A percentile compares a stretch with the other conserved stretches of the same genome.
phyloP scores from a whole-genome alignment of 306 rosid species.

The Myrica gale region DNA sequence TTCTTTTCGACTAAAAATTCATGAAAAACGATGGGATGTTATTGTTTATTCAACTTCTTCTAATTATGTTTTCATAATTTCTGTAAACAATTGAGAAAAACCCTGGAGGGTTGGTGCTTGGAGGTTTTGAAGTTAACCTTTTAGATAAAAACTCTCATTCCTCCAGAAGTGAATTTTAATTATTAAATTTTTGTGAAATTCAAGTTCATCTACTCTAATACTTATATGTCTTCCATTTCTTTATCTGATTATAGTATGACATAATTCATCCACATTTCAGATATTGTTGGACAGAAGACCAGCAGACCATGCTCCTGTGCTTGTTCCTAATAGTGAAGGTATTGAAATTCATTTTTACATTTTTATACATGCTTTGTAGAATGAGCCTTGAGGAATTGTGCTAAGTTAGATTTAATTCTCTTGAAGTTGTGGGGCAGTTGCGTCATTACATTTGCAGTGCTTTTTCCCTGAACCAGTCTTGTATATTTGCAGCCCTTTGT shows the following conservation, averaged over 20 bases:
- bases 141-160: no score
- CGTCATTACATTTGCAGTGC: background rate
- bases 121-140: background rate
- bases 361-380: background rate
- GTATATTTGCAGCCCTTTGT: background rate
- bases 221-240: background rate
- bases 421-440: background rate
- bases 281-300: constrained; percentile 60
- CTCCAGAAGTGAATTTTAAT: background rate
- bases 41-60: background rate
- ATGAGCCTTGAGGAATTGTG: background rate
- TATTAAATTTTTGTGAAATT: background rate
- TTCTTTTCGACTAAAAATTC: background rate
- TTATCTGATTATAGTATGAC: constrained; percentile 18
- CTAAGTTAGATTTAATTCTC: background rate
- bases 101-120: background rate
- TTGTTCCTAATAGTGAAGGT: constrained; percentile 46
- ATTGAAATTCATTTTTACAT: background rate
- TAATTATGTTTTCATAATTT: background rate
- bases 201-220: background rate
- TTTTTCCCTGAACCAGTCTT: background rate
- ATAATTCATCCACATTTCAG: constrained; percentile 38
- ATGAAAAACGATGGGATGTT: background rate
- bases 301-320: constrained; percentile 41
- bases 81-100: background rate